These are phyloP conservation scores for Colletotrichum melonis DNA, from an alignment of 2,329 filamentous ascomycete species.

Conservation along the genomic window DNA sequence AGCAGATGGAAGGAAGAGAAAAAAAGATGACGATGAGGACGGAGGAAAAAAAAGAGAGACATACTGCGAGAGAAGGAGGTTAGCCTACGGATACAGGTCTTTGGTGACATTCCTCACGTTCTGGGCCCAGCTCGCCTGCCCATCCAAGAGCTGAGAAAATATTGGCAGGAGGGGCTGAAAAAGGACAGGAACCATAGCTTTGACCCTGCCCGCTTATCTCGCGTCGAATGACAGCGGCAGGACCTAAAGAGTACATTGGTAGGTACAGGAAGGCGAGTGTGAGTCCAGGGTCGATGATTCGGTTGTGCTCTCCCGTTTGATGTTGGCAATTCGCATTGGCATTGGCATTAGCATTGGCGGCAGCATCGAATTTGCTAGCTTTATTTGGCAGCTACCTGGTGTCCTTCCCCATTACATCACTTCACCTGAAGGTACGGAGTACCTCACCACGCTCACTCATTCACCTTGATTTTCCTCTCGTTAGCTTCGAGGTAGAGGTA, in stretches of 20 bases:
- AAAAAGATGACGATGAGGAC: neutral
- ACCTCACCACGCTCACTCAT: neutral
- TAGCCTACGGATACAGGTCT: neutral
- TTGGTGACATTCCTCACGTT: neutral
- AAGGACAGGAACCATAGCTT: neutral
- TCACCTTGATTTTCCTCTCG: neutral
- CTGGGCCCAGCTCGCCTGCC: neutral
- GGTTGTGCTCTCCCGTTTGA: neutral
- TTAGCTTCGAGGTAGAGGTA: neutral
- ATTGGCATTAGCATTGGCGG: neutral
- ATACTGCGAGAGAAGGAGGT: neutral
- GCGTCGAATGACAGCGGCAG: neutral
- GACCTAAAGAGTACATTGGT: neutral
- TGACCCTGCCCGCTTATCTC: constrained; percentile 5
- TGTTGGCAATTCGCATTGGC: neutral
- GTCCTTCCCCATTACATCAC: neutral
- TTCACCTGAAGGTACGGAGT: neutral
- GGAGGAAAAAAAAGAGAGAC: neutral
- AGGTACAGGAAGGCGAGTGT: neutral
- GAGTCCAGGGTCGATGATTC: neutral
- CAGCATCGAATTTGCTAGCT: neutral
- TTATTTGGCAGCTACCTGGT: neutral
- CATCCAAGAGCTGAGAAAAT: neutral
- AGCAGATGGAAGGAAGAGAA: neutral
- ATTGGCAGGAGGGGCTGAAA: neutral